These are phyloP conservation scores for Ogataea trehaloabstinens DNA, from an alignment of 805 yeast genomes.

Conservation along the genomic window DNA sequence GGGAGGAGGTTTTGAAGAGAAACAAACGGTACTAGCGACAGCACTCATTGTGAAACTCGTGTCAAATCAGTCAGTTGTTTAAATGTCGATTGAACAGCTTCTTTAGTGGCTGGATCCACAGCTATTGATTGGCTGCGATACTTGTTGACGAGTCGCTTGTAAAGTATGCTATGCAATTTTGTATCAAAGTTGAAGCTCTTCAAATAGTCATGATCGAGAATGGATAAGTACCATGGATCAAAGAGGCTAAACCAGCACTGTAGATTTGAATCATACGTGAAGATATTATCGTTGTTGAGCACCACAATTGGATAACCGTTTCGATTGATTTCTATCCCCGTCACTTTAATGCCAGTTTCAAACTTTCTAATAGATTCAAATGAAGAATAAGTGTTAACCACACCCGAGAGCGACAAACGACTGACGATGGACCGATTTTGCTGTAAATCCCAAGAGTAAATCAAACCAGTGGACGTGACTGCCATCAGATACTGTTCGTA, in stretches of 20 bases:
- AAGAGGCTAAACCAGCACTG: slow-evolving; percentile 46
- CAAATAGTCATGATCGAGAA: slow-evolving; percentile 4
- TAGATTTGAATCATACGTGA: slow-evolving; percentile 40
- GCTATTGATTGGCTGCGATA: slow-evolving; percentile 1
- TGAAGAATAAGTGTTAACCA: slow-evolving; percentile 39
- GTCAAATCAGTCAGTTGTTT: too few relatives aligned
- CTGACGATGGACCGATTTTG: slow-evolving; percentile 33
- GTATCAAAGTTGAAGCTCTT: slow-evolving; percentile 5
- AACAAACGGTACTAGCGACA: slow-evolving; percentile 19
- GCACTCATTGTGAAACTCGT: not conserved
- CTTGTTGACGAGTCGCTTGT: slow-evolving; percentile 12
- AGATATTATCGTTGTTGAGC: slow-evolving; percentile 39
- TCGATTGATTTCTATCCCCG: slow-evolving; percentile 22
- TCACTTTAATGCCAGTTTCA: slow-evolving; percentile 21
- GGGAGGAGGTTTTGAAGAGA: slow-evolving; percentile 50
- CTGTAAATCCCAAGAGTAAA: slow-evolving; percentile 50
- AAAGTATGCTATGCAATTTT: slow-evolving; percentile 12
- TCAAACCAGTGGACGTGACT: slow-evolving; percentile 48
- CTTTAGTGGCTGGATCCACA: slow-evolving; percentile 3
- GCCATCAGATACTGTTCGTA: slow-evolving; percentile 36
- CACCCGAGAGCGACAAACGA: slow-evolving; percentile 52
- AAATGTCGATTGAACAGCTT: slow-evolving; percentile 9
- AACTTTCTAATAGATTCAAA: slow-evolving; percentile 22
- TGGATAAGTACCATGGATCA: slow-evolving; percentile 35
- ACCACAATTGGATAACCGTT: slow-evolving; percentile 44